A percentile compares a stretch with the other conserved stretches of the same genome.
phyloP scores from a whole-genome alignment of 139 green algal genomes.

The Astrephomene gubernaculifera region DNA sequence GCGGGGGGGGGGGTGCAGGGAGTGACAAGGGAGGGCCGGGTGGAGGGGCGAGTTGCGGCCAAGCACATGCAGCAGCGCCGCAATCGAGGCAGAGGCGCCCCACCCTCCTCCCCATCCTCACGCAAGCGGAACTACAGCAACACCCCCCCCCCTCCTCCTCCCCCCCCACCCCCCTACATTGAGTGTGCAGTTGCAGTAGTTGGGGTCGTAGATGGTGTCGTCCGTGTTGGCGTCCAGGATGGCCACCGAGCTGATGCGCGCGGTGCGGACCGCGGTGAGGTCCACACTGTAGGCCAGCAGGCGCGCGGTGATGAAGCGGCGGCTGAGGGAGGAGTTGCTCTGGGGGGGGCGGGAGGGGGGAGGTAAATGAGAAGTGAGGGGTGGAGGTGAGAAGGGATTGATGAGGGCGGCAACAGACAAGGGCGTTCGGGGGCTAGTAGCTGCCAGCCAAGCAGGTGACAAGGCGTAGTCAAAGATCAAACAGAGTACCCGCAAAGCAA shows the following conservation, averaged over 20 bases:
- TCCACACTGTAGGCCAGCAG: neutral
- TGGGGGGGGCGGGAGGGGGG: neutral
- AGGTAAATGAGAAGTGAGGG: neutral
- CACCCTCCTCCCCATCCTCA: too few relatives aligned
- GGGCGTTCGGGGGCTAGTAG: too few relatives aligned
- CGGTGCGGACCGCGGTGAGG: neutral
- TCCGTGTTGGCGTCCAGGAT: conserved; percentile 4
- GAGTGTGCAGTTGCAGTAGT: conserved; percentile 33
- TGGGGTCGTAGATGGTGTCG: conserved; percentile 12
- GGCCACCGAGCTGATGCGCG: neutral
- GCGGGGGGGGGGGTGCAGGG: neutral
- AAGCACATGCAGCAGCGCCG: too few relatives aligned
- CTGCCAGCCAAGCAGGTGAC: too few relatives aligned
- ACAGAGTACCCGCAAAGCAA: too few relatives aligned
- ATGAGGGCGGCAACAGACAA: too few relatives aligned
- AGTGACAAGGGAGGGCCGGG: too few relatives aligned
- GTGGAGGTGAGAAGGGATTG: neutral
- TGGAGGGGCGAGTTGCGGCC: too few relatives aligned
- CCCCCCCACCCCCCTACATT: neutral
- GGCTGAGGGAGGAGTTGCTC: conserved; percentile 1
- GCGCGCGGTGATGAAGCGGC: neutral
- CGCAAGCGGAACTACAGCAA: too few relatives aligned
- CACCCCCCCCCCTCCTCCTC: too few relatives aligned
- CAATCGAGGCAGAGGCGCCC: too few relatives aligned
- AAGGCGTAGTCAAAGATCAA: too few relatives aligned